Evolutionary conservation across 331 rosid species (phyloP), one percentile per base, ranked within the genome.

Genomic region (Telfairia occidentalis): DNA sequence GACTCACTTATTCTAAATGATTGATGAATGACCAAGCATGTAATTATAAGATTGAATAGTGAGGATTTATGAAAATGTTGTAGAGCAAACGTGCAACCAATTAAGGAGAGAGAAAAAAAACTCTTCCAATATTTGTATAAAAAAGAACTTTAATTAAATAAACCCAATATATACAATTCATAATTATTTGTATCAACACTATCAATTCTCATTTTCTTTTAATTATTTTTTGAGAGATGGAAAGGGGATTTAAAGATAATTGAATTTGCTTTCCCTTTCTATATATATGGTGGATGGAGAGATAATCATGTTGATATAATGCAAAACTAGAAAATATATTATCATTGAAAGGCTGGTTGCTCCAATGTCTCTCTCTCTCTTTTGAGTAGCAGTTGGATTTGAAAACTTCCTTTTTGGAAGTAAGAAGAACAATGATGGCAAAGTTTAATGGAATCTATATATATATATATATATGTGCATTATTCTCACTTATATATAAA

Each of bases 361-460:
- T 57, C 59, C 59, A 53, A 53, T 53, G 59, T 54, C 32, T 24
- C 34, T 54, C 61, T 54, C 19, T 58, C 37, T 58, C 55, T 29
- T 13, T 58, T 28, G 65, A 58, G 38, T 19, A 58, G 38, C 13
- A 5, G 49, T 34, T 64, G 48, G 43, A 15, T 64, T 60, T 34
- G 8, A 64, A 64, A 64, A 28, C 48, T 35, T 64, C 30, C 26
- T 64, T 64, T 64, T 64, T n/a, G 71, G 71, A 64, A 64, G 29
- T 64, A 64, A 35, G 30, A 64, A 64, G 48, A n/a, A 1, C 23
- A 59, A 64, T 35, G 71, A 64, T 35, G 71, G 9, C 24, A 64
- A 60, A 3, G 23, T 63, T n/a, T 34, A 32, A 61, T 61, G 40
- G 66, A 59, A 59, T 59, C 21, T 59, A 16, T 15, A 50, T 50